Conservation (phyloP, 164 flowering plant genomes). For the Aristolochia californica region DNA sequence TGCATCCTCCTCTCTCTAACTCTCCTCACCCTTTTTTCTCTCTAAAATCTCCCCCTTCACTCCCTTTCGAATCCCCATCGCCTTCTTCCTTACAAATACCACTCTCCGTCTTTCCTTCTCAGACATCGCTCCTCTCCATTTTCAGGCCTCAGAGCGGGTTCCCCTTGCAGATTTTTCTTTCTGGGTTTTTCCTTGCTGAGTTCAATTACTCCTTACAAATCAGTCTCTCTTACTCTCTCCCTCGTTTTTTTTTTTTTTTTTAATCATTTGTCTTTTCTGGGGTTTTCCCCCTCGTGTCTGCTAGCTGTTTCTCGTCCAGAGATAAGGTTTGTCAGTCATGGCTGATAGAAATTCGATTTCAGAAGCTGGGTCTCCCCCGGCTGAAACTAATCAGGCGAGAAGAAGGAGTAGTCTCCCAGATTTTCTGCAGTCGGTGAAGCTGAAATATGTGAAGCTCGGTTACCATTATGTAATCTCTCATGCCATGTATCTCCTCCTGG, state of each 20-base stretch:
- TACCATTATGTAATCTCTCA: slow-evolving; percentile 55
- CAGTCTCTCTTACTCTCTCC: not conserved
- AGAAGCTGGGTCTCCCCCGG: not conserved
- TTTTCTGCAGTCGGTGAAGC: slow-evolving; percentile 40
- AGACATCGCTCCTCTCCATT: not conserved
- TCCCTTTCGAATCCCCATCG: not conserved
- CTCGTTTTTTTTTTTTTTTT: not conserved
- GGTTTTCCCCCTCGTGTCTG: too few relatives aligned
- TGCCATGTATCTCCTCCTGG: slow-evolving; percentile 43
- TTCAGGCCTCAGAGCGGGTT: not conserved
- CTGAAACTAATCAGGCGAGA: not conserved
- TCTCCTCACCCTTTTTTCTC: not conserved
- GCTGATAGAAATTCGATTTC: not conserved
- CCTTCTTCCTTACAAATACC: not conserved
- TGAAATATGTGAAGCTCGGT: slow-evolving; percentile 63
- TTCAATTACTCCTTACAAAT: not conserved
- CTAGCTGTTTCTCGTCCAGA: too few relatives aligned
- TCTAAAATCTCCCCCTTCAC: not conserved
- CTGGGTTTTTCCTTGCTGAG: not conserved
- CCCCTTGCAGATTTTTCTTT: not conserved
- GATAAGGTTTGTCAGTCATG: not conserved
- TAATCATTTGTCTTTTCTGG: not conserved
- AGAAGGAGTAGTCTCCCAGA: slow-evolving; percentile 29
- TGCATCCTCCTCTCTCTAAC: not conserved
- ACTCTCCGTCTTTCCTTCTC: slow-evolving; percentile 1